phyloP scores from a whole-genome alignment of 1,284 basidiomycete genomes.

The Ustilago crameri region DNA sequence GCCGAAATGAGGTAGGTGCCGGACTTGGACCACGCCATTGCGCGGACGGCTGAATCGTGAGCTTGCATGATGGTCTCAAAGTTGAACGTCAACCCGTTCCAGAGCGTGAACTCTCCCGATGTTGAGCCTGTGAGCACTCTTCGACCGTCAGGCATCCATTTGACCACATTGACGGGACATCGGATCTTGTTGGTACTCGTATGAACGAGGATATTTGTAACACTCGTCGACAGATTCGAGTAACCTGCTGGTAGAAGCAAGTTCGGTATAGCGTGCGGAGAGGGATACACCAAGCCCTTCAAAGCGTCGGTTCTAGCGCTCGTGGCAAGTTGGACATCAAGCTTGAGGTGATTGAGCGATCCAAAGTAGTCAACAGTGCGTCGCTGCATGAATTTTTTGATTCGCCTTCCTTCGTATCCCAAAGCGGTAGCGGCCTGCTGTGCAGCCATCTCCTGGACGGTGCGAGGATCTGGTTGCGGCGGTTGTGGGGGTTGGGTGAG shows the following conservation, averaged over 20 bases:
- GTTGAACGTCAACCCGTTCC: slow-evolving; percentile 99
- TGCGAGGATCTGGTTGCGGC: slow-evolving; percentile 77
- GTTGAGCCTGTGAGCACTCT: slow-evolving; percentile 93
- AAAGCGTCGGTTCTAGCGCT: slow-evolving; percentile 14
- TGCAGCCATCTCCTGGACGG: slow-evolving; percentile 80
- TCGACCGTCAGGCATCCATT: slow-evolving; percentile 94
- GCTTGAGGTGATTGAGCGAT: slow-evolving; percentile 81
- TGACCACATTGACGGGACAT: slow-evolving; percentile 93
- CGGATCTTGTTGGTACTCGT: slow-evolving; percentile 98
- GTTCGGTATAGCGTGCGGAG: slow-evolving; percentile 51
- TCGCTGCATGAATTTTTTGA: slow-evolving; percentile 89
- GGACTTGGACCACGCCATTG: slow-evolving; percentile 88
- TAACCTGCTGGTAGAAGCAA: slow-evolving; percentile 91
- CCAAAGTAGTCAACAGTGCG: slow-evolving; percentile 95
- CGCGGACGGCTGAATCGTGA: slow-evolving; percentile 91
- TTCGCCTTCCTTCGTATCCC: slow-evolving; percentile 75
- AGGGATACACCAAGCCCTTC: slow-evolving; percentile 43
- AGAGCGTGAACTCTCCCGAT: slow-evolving; percentile 96
- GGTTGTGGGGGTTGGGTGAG: slow-evolving; percentile 75
- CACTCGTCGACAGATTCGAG: slow-evolving; percentile 84
- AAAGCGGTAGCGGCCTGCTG: slow-evolving; percentile 69
- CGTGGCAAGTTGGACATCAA: slow-evolving; percentile 11
- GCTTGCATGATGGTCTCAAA: slow-evolving; percentile 99
- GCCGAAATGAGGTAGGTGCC: slow-evolving; percentile 90
- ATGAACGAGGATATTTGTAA: slow-evolving; percentile 95